phyloP scores from a whole-genome alignment of 495 filamentous ascomycete genomes.

The Darksidea phi region DNA sequence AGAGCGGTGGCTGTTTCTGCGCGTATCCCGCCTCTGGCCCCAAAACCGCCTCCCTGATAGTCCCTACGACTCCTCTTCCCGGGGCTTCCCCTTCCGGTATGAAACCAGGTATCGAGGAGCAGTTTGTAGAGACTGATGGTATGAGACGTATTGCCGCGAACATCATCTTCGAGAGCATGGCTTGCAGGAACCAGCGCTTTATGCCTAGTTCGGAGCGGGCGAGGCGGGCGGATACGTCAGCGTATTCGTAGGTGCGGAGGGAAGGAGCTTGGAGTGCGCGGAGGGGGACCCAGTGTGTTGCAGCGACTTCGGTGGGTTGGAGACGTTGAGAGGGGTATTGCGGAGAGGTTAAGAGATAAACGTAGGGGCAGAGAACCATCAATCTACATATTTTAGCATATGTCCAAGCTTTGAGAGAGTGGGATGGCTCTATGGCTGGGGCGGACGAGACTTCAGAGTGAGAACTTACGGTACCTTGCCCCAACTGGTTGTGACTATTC shows the following conservation, averaged over 20 bases:
- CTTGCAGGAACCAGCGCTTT: conserved; percentile 52
- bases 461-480: conserved; percentile 63
- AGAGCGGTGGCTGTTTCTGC: conserved; percentile 51
- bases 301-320: conserved; percentile 71
- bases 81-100: conserved; percentile 30
- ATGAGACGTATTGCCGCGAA: conserved; percentile 66
- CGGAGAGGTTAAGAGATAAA: conserved; percentile 63
- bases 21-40: conserved; percentile 25
- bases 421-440: too few relatives aligned
- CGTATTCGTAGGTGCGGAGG: conserved; percentile 61
- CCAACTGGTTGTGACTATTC: conserved; percentile 71
- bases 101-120: conserved; percentile 51
- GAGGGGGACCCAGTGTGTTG: conserved; percentile 75
- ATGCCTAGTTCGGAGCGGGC: conserved; percentile 53
- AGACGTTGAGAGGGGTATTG: conserved; percentile 59
- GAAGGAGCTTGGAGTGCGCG: conserved; percentile 62
- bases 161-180: conserved; percentile 65
- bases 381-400: conserved; percentile 48
- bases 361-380: conserved; percentile 76
- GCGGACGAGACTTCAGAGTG: too few relatives aligned
- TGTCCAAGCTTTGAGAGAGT: background rate
- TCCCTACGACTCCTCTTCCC: background rate
- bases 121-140: conserved; percentile 63
- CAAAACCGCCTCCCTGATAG: conserved; percentile 6
- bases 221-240: conserved; percentile 66